Base-by-base conservation (phyloP, 2,329 filamentous ascomycete genomes). In the Fusarium musae region DNA sequence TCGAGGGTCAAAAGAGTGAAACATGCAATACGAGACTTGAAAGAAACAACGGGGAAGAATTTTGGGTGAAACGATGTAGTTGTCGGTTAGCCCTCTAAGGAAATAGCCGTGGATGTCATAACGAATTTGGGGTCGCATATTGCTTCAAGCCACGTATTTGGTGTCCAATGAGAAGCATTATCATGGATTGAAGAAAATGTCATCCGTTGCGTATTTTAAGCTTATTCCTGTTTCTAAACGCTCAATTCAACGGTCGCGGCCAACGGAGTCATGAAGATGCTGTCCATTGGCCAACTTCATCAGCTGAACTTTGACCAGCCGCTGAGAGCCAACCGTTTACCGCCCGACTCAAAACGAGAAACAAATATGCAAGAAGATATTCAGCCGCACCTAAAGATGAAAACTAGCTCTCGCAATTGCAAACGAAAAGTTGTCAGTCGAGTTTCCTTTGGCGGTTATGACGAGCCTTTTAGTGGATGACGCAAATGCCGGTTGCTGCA, bases 151-250 rank as follows among this genome's bases (percentile, higher is more conserved):
- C 19, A 37, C 7, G 5, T 16, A 16, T 0, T 6, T 16, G 9
- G 3, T 2, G 3, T 7, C 23, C n/a, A 53, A 53, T 26, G 2
- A 16, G 3, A 36, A 21, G 0, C 4, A 19, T 52, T 0, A 8
- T 10, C 7, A 30, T 3, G 6, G 21, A 28, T 6, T 26, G 26
- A 11, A 23, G 4, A 16, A 26, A 37, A 9, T 4, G 17, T 3
- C 9, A 26, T 21, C 9, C 3, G 5, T 21, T 10, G 6, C 9
- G 12, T 16, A 37, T 26, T 26, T 54, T 54, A 40, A 77, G 63
- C 50, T 19, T 26, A 36, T 52, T 10, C 2, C 39, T 11, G 21
- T 15, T 19, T 19, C 1, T 21, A 17, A 56, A n/a, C 36, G 19
- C 23, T 4, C 19, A 6, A 6, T 4, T 10, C 15, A 56, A 43